Evolutionary conservation across 192 early-diverging fungal species (phyloP).

Genomic region (Umbelopsis isabellina): DNA sequence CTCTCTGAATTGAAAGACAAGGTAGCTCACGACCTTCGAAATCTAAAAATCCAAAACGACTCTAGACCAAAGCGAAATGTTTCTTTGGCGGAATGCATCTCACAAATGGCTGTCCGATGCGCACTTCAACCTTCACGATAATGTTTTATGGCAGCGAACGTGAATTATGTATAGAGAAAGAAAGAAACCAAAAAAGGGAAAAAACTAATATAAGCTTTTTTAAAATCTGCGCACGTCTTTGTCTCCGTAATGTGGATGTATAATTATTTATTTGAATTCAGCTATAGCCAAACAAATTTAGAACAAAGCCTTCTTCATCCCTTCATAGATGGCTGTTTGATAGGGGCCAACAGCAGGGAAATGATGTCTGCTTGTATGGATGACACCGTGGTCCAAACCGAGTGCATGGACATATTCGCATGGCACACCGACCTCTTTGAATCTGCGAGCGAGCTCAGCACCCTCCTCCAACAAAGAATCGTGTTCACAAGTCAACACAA

Average conservation of each 20-base stretch:
- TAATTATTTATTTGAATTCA: too few species aligned
- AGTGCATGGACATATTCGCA: neutral
- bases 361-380: neutral
- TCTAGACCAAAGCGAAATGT: slow-evolving; percentile 5
- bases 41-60: slow-evolving; percentile 6
- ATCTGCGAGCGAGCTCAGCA: neutral
- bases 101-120: slow-evolving; percentile 13
- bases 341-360: neutral
- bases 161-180: slow-evolving; percentile 8
- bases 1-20: slow-evolving; percentile 1
- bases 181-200: too few species aligned
- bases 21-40: slow-evolving; percentile 4
- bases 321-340: neutral
- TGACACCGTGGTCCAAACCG: neutral
- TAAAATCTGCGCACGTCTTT: too few species aligned
- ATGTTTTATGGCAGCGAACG: neutral
- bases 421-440: neutral
- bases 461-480: slow-evolving; percentile 1
- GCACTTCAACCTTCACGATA: slow-evolving; percentile 3
- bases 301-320: neutral
- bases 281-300: neutral
- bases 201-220: too few species aligned
- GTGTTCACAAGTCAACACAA: slow-evolving; percentile 3
- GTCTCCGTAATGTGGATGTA: too few species aligned
- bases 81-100: slow-evolving; percentile 4